Conservation (phyloP, 441 rosid genomes). For the Biscutella auriculata region DNA sequence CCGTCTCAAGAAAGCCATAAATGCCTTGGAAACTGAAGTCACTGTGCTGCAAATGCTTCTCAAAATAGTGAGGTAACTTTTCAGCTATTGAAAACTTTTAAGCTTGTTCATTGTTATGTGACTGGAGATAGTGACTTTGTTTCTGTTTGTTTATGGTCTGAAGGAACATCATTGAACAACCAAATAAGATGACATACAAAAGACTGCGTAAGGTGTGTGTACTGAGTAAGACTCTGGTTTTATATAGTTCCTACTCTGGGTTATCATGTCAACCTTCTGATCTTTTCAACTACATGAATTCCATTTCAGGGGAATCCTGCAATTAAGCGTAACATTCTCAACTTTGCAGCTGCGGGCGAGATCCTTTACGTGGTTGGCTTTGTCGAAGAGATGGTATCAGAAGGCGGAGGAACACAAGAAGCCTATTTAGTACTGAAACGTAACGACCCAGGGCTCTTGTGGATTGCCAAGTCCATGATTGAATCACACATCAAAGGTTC, state of each 20-base stretch:
- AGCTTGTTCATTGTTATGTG: not conserved
- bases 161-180: constrained; percentile 82
- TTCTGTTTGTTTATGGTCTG: constrained; percentile 2
- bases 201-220: constrained; percentile 74
- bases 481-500: constrained; percentile 38
- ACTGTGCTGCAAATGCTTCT: constrained; percentile 51
- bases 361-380: constrained; percentile 69
- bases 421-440: constrained; percentile 66
- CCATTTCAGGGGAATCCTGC: constrained; percentile 64
- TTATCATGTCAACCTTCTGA: not conserved
- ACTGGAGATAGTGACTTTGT: not conserved
- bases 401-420: constrained; percentile 42
- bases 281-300: not conserved
- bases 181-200: constrained; percentile 57
- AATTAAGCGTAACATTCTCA: constrained; percentile 51
- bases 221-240: not conserved
- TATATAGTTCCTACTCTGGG: not conserved
- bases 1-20: constrained; percentile 59
- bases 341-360: constrained; percentile 71
- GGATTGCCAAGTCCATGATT: constrained; percentile 83
- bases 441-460: constrained; percentile 81
- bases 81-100: not conserved
- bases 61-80: constrained; percentile 51
- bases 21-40: constrained; percentile 42
- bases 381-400: constrained; percentile 42